Base-by-base conservation (phyloP, 1,139 yeast species). In the Scheffersomyces insectosa region DNA sequence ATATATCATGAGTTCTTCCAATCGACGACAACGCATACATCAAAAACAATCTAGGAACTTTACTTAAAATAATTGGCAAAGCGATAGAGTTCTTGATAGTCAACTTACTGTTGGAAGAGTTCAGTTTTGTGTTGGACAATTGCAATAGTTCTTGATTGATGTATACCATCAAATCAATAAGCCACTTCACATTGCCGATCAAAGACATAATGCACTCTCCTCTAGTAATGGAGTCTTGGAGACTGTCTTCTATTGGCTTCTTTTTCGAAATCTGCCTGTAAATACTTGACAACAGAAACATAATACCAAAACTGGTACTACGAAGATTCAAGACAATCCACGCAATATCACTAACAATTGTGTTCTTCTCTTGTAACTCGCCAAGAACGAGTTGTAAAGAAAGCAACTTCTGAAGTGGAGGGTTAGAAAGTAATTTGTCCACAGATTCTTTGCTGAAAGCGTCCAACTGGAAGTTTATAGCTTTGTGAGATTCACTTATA, bases 121-220 rank as follows among this genome's bases (percentile, higher is more conserved):
- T 50, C 27, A 53, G 52, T 39, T 56, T 54, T 28, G 56, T 49
- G 45, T 57, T 55, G 14, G 66, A 50, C 16, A 73, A 55, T 40
- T 72, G 76, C 14, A 80, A 64, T 16, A 89, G 60, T 50, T 88
- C 95, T 58, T 88, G 95, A 45, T 82, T 79, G 37, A 85, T 60
- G 47, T 78, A 80, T 0, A 82, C 78, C 52, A 87, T 70, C 44
- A 87, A 74, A 57, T 88, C 96, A 34, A 86, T 72, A 45, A 85
- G 73, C 95, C 96, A 89, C 51, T 88, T 76, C n/a, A 85, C 77
- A 34, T 83, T 77, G 0, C 96, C 96, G 15, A 86, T 62, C 41
- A 85, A 72, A 14, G 86, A 78, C 44, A 82, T 65, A 5, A 85
- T 71, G 46, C 81, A 69, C 57, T 83, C 81, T 39, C 82, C 80